Base-by-base conservation (phyloP, 2,329 filamentous ascomycete species). In the Tolypocladium ophioglossoides region DNA sequence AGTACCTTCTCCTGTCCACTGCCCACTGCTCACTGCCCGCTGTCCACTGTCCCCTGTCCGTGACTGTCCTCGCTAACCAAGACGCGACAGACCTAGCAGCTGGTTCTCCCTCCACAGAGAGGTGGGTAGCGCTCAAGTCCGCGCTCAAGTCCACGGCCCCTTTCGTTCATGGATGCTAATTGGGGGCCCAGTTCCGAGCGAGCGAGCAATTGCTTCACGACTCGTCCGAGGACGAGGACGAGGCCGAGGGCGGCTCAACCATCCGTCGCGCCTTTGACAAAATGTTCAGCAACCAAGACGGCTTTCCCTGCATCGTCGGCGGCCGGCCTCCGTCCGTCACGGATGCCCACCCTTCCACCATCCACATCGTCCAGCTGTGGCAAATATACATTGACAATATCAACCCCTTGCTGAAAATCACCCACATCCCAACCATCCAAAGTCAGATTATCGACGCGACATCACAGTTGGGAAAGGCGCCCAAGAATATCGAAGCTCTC, bases 351-450 rank as follows among this genome's bases (percentile, higher is more conserved):
- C 82, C 82, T 11, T 65, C 76, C 2, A 71, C 78, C 27, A 77
- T 83, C 22, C 79, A 83, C 55, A 83, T 84, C 52, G 78, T 85
- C 56, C 77, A 81, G 59, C 71, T 85, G 20, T 89, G 85, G 85
- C 84, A 87, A 66, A 75, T 81, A 18, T 89, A 86, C 63, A 75
- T 88, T 44, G 79, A 83, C 58, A 87, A 87, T 61, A 80, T 88
- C 59, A 83, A 88, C 59, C 83, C 85, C 0, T 64, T 89, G 7
- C 72, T 87, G 49, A 88, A 87, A 62, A 74, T 88, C 54, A 84
- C 82, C 0, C 85, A 89, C 62, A 78, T 81, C 0, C 83, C 84
- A 0, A 86, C 78, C 1, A 69, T 87, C 1, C 84, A 88, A 63
- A 72, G 70, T n/a, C 78, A 78, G 52, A 78, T 89, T 40, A 78